Evolutionary conservation across 2,329 filamentous ascomycete genomes (phyloP), one percentile per base, ranked within the genome.

Genomic region (Trichoderma sp.): DNA sequence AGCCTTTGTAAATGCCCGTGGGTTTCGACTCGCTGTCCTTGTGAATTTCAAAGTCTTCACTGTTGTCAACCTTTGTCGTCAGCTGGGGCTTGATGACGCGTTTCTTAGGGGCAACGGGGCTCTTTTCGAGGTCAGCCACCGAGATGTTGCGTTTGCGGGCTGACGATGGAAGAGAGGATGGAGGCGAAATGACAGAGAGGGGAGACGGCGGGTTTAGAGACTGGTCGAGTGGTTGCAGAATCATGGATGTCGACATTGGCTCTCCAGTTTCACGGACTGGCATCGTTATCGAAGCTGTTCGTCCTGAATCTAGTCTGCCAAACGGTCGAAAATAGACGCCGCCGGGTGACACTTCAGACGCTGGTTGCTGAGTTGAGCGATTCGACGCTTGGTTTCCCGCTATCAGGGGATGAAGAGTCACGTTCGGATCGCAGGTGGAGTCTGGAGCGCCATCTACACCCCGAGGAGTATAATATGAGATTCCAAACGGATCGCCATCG

Each of bases 81-180:
- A 73, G 67, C 14, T 73, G 72, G 26, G 68, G 62, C 58, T 73
- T 71, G 15, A 73, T 73, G 32, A 71, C 58, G 11, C 72, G 62
- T 26, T 63, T 73, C 57, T 73, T 73, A 7, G 71, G 63, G 21
- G 66, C 57, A 30, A 60, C 66, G 12, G 65, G 66, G 28, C 71
- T 70, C 43, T 62, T 64, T 9, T 53, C 66, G 3, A 58, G 14
- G 6, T n/a, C 67, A 56, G 60, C 51, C 7, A 36, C 34, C 6
- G 66, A 26, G 36, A 26, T 28, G 15, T 21, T 51, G 61, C 71
- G 71, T 43, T 72, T 72, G 21, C 34, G 34, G n/a, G 28, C 21
- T 14, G 57, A 53, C 6, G 67, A 70, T 12, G 30, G 32, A 18
- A 53, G 4, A 24, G 67, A 70, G 4, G n/a, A 26, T 9, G 67